Evolutionary conservation across 2,329 filamentous ascomycete genomes (phyloP).

Genomic region (Diaporthe citri): DNA sequence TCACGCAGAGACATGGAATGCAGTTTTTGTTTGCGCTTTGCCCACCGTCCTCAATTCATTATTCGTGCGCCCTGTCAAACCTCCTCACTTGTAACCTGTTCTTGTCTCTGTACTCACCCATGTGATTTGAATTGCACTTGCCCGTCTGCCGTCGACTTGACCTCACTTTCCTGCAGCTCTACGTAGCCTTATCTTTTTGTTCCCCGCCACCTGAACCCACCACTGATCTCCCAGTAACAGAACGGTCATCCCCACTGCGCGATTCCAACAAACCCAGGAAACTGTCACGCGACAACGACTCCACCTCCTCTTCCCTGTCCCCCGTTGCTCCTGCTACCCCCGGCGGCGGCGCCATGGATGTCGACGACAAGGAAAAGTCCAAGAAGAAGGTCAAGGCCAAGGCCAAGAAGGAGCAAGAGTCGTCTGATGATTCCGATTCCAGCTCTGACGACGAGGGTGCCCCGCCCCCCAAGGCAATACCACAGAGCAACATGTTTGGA

Average conservation of each 20-base stretch:
- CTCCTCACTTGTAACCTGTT: not conserved
- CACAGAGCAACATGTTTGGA: conserved; percentile 89
- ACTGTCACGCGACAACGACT: conserved; percentile 65
- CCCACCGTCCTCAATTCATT: not conserved
- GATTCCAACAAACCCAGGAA: conserved; percentile 65
- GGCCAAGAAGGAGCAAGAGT: conserved; percentile 53
- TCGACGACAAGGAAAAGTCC: conserved; percentile 58
- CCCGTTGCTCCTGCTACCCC: conserved; percentile 65
- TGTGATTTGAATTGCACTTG: not conserved
- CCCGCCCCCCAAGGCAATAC: conserved; percentile 73
- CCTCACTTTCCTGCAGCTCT: not conserved
- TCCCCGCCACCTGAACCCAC: conserved; percentile 12
- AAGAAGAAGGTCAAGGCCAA: conserved; percentile 55
- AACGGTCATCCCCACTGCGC: conserved; percentile 66
- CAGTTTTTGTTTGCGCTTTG: not conserved
- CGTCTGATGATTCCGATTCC: conserved; percentile 56
- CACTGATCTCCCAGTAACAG: conserved; percentile 50
- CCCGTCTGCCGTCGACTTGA: no score
- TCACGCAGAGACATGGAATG: not conserved
- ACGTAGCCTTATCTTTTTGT: not conserved
- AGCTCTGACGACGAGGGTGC: conserved; percentile 72
- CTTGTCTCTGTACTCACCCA: not conserved
- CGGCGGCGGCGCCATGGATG: conserved; percentile 71
- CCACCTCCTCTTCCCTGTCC: conserved; percentile 71
- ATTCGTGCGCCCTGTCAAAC: not conserved